Base-by-base conservation (phyloP, 345 rosid species). In the Eucalyptus dawsonii region DNA sequence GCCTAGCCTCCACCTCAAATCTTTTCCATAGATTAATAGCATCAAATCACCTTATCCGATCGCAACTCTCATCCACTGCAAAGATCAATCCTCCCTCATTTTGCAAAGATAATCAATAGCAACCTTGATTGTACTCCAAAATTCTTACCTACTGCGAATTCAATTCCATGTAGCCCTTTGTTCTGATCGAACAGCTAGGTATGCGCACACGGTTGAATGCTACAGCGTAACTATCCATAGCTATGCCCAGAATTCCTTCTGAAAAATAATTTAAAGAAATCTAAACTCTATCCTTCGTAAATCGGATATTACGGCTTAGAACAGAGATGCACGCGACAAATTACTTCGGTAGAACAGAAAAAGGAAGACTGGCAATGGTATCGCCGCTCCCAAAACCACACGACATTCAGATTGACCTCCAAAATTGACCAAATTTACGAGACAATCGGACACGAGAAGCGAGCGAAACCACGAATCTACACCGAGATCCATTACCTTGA, bases 401-500 rank as follows among this genome's bases (percentile, higher is more conserved):
- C 27, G 42, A 19, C 12, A 76, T 76, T 37, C 83, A 76, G 45
- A 11, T 76, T 21, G 27, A 72, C 37, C 81, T 17, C 81, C 25
- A 17, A 76, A 76, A 76, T 37, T 76, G 83, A 37, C 83, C 83
- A 76, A 11, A 21, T 21, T 76, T 11, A 21, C 83, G 83, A 76
- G 83, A 76, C 47, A 37, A 76, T 40, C 83, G 83, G 42, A 76
- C 47, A 11, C 47, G 14, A 76, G 27, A 21, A 8, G 27, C 83
- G 27, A 76, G 2, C 83, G 47, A 40, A 76, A 19, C 83, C 27
- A 21, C 0, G 83, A 21, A 11, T 76, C 83, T 11, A 44, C 83
- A 65, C 65, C 50, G 87, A 80, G 88, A 80, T 86, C 21, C 42
- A 88, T 19, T 92, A 97, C 99, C 99, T 95, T 96, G 90, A 69